Conservation (phyloP, 805 yeast species). For the Metschnikowia similis region DNA sequence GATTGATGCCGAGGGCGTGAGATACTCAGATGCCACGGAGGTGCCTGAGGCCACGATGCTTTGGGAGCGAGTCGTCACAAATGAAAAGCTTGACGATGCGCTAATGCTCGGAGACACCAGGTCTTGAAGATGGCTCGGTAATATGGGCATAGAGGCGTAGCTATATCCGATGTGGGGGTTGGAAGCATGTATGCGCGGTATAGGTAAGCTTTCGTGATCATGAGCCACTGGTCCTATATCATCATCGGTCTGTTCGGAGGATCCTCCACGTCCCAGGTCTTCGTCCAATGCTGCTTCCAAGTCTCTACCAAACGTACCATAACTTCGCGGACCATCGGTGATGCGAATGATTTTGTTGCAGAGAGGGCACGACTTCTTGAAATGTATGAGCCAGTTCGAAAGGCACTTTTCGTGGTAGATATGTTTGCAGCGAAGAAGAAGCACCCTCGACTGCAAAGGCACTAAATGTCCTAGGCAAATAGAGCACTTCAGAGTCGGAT, state of each 20-base stretch:
- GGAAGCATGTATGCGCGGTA: neutral
- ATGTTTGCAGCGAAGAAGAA: conserved; percentile 57
- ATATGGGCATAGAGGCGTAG: conserved; percentile 1
- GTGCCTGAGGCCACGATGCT: neutral
- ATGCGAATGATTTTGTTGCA: conserved; percentile 36
- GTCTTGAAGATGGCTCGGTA: neutral
- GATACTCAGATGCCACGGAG: conserved; percentile 2
- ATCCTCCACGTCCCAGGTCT: neutral
- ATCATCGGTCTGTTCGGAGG: neutral
- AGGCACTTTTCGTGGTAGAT: conserved; percentile 57
- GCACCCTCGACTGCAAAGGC: conserved; percentile 43
- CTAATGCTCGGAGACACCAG: neutral
- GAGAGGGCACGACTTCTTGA: conserved; percentile 54
- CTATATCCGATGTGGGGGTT: neutral
- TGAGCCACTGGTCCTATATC: neutral
- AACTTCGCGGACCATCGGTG: neutral
- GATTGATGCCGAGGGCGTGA: conserved; percentile 1
- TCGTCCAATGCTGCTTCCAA: conserved; percentile 7
- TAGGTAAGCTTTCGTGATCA: neutral
- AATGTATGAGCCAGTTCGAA: conserved; percentile 55
- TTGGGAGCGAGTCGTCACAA: neutral
- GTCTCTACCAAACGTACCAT: conserved; percentile 9
- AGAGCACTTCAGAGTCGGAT: conserved; percentile 48
- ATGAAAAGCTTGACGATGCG: neutral
- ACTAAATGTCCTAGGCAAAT: conserved; percentile 55